phyloP scores from a whole-genome alignment of 495 filamentous ascomycete genomes.

The Podospora fimiseda region DNA sequence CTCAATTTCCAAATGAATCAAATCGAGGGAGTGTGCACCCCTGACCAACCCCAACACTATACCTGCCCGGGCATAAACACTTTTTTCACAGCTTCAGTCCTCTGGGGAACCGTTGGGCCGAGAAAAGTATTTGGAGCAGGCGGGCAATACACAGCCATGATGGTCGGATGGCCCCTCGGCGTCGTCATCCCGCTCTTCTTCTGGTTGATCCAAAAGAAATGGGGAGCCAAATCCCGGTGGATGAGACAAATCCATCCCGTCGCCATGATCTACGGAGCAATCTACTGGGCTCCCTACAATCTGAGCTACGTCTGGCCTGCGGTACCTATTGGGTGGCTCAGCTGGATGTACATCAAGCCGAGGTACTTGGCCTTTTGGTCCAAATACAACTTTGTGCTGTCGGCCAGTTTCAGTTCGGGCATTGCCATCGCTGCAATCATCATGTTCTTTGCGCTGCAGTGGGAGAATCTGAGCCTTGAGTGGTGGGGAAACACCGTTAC shows the following conservation, averaged over 20 bases:
- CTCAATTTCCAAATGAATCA: slow-evolving; percentile 37
- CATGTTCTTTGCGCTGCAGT: slow-evolving; percentile 38
- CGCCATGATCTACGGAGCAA: slow-evolving; percentile 31
- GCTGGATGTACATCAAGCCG: slow-evolving; percentile 33
- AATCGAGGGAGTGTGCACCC: slow-evolving; percentile 34
- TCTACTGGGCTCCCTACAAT: slow-evolving; percentile 36
- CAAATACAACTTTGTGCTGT: slow-evolving; percentile 41
- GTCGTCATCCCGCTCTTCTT: slow-evolving; percentile 25
- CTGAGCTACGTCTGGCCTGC: slow-evolving; percentile 34
- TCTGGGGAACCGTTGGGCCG: slow-evolving; percentile 42
- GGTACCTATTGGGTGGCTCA: slow-evolving; percentile 33
- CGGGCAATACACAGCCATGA: slow-evolving; percentile 32
- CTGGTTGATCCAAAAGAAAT: slow-evolving; percentile 23
- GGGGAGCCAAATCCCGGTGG: slow-evolving; percentile 24
- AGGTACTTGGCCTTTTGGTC: slow-evolving; percentile 35
- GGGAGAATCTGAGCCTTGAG: slow-evolving; percentile 22
- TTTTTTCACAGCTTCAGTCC: slow-evolving; percentile 39
- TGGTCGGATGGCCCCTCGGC: slow-evolving; percentile 36
- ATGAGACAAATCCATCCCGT: slow-evolving; percentile 35
- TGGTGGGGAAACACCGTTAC: slow-evolving; percentile 38
- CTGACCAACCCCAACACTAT: slow-evolving; percentile 32
- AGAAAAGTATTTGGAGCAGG: slow-evolving; percentile 34
- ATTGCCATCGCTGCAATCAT: slow-evolving; percentile 36
- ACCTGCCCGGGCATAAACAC: slow-evolving; percentile 38
- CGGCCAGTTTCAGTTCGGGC: slow-evolving; percentile 32